These are phyloP conservation scores for Alternaria conjuncta DNA, from an alignment of 2,329 filamentous ascomycete species.

Conservation along the genomic window DNA sequence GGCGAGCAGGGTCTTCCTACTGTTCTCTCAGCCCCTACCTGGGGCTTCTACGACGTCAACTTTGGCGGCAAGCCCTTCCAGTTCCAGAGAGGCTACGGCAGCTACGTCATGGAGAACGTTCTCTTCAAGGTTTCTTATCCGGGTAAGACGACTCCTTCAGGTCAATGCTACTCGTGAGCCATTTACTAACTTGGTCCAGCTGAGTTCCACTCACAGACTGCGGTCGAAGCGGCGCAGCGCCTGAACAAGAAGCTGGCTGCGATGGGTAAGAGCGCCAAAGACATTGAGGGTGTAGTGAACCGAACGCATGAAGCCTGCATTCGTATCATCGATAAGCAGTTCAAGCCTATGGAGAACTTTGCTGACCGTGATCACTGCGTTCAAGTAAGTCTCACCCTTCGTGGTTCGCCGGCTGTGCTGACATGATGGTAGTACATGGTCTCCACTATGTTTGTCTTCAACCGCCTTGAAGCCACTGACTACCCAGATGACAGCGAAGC, in stretches of 20 bases:
- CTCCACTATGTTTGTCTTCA: conserved; percentile 92
- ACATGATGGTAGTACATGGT: conserved; percentile 78
- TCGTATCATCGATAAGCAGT: conserved; percentile 99
- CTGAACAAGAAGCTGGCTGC: conserved; percentile 82
- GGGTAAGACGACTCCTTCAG: conserved; percentile 60
- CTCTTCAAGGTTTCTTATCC: conserved; percentile 99
- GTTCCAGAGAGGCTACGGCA: conserved; percentile 95
- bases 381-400: conserved; percentile 61
- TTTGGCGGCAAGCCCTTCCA: conserved; percentile 92
- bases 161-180: background rate
- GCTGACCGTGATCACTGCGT: conserved; percentile 99
- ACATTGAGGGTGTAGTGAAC: conserved; percentile 90
- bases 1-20: conserved; percentile 92
- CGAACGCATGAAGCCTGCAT: conserved; percentile 98
- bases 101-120: conserved; percentile 99
- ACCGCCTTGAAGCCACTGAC: conserved; percentile 90
- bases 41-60: conserved; percentile 98
- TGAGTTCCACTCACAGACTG: conserved; percentile 98
- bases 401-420: conserved; percentile 17
- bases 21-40: conserved; percentile 87
- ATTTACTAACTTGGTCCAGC: conserved; percentile 55
- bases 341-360: conserved; percentile 99
- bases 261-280: conserved; percentile 86
- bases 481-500: conserved; percentile 94
- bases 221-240: conserved; percentile 91